These are phyloP conservation scores for Leishmania amazonensis DNA, from an alignment of 208 protist genomes.

Conservation along the genomic window DNA sequence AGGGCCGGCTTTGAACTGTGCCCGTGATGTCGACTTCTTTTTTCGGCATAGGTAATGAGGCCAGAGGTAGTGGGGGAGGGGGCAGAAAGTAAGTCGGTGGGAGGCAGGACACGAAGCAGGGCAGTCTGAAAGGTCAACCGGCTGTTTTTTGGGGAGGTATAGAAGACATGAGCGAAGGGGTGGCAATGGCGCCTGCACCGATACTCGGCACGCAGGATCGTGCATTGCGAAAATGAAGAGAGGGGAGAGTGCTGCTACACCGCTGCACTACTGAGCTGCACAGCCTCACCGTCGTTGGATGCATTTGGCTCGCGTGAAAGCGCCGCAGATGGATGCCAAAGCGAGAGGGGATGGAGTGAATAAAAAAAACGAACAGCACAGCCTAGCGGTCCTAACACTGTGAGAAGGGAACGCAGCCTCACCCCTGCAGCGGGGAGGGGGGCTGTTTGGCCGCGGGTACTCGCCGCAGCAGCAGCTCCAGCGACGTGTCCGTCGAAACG, in stretches of 20 bases:
- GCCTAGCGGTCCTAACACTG: not conserved
- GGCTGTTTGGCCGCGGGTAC: not conserved
- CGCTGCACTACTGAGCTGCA: not conserved
- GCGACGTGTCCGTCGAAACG: not conserved
- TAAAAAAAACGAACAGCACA: constrained; percentile 7
- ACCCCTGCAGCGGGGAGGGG: not conserved
- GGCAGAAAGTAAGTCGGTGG: not conserved
- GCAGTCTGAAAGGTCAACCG: not conserved
- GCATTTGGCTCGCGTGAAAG: not conserved
- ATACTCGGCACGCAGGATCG: not conserved
- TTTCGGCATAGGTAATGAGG: not conserved
- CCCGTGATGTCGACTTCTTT: not conserved
- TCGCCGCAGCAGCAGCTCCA: constrained; percentile 9
- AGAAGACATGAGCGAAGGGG: not conserved
- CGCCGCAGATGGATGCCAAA: not conserved
- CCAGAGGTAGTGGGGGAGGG: not conserved
- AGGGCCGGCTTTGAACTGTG: not conserved
- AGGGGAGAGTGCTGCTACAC: not conserved
- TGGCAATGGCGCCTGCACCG: not conserved
- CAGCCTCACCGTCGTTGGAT: not conserved
- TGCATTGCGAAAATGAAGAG: not conserved
- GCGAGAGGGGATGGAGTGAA: not conserved
- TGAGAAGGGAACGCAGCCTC: not conserved
- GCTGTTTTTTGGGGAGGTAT: not conserved
- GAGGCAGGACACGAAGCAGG: not conserved